A percentile compares a stretch with the other conserved stretches of the same genome.
phyloP scores from a whole-genome alignment of 805 yeast genomes.

The Ogataea salicorniae region DNA sequence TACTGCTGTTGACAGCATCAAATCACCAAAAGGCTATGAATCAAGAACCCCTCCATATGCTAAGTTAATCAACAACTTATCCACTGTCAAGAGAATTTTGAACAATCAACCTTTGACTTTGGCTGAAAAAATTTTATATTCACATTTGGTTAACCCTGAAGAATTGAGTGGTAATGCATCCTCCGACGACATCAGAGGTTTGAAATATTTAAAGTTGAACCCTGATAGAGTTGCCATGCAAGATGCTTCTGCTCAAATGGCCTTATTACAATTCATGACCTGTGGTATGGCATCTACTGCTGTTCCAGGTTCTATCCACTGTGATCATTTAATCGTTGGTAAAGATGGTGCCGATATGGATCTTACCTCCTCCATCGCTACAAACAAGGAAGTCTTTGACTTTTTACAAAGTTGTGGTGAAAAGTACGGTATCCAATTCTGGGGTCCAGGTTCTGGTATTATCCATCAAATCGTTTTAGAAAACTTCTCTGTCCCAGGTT shows the following conservation, averaged over 20 bases:
- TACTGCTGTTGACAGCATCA: constrained; percentile 21
- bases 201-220: constrained; percentile 85
- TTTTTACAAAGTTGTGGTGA: constrained; percentile 86
- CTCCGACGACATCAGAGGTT: constrained; percentile 58
- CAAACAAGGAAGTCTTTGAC: constrained; percentile 92
- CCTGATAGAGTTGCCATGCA: constrained; percentile 99
- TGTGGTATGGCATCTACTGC: constrained; percentile 90
- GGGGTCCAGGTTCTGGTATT: constrained; percentile 99
- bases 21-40: constrained; percentile 54
- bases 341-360: constrained; percentile 86
- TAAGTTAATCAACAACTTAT: constrained; percentile 60
- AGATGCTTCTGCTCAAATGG: constrained; percentile 99
- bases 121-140: constrained; percentile 93
- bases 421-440: constrained; percentile 94
- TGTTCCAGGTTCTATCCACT: constrained; percentile 93
- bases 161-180: constrained; percentile 56
- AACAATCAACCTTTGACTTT: constrained; percentile 68
- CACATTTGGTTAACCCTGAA: constrained; percentile 91
- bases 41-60: constrained; percentile 87
- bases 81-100: constrained; percentile 30
- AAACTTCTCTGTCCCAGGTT: constrained; percentile 97
- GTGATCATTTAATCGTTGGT: constrained; percentile 97
- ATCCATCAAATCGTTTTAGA: constrained; percentile 95
- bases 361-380: constrained; percentile 77
- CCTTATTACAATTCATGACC: constrained; percentile 92